phyloP scores from a whole-genome alignment of 169 alveolate species.

The Plasmodium relictum region DNA sequence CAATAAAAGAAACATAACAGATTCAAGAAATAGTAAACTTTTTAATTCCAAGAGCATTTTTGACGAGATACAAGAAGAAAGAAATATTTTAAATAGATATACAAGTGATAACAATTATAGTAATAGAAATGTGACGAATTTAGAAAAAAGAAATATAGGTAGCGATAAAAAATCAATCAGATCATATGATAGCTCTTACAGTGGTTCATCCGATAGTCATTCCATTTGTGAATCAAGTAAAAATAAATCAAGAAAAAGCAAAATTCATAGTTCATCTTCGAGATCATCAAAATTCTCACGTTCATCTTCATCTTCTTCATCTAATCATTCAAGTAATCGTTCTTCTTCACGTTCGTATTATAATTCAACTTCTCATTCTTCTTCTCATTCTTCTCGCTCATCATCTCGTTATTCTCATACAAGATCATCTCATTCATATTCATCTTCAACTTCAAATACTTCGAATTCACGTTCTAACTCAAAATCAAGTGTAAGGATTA shows the following conservation, averaged over 20 bases:
- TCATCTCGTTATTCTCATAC: conserved; percentile 23
- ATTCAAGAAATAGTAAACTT: conserved; percentile 19
- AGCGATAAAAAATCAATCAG: background rate
- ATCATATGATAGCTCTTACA: background rate
- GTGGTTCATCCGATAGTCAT: background rate
- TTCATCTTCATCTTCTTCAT: background rate
- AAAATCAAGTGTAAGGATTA: conserved; percentile 9
- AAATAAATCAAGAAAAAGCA: background rate
- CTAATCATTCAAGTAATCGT: background rate
- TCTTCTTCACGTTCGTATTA: conserved; percentile 6
- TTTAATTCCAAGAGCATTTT: conserved; percentile 16
- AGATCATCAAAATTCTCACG: background rate
- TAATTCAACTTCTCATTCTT: background rate
- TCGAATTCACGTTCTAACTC: conserved; percentile 20
- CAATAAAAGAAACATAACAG: conserved; percentile 34
- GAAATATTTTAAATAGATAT: conserved; percentile 32
- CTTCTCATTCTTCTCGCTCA: conserved; percentile 26
- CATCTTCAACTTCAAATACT: conserved; percentile 16
- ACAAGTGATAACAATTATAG: conserved; percentile 17
- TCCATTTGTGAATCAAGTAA: background rate
- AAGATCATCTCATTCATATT: background rate
- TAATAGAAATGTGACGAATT: background rate
- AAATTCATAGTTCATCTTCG: background rate
- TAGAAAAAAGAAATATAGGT: background rate
- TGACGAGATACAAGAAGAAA: conserved; percentile 69